A percentile compares a stretch with the other conserved stretches of the same genome.
phyloP scores from a whole-genome alignment of 2,329 filamentous ascomycete genomes.

The Colletotrichum lentis region DNA sequence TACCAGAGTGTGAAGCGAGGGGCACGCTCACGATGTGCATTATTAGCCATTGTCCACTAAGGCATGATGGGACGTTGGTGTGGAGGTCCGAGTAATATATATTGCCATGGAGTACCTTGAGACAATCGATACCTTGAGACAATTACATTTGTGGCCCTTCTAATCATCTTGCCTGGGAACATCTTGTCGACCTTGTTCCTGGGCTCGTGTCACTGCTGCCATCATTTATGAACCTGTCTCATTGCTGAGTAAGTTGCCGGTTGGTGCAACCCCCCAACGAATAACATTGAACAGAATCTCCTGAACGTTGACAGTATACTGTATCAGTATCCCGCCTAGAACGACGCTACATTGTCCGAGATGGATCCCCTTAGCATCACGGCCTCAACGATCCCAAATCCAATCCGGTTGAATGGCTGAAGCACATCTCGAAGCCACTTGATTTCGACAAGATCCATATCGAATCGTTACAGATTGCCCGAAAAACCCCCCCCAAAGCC shows the following conservation, averaged over 20 bases:
- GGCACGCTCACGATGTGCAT: neutral
- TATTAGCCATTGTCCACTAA: neutral
- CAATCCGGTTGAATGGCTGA: constrained; percentile 9
- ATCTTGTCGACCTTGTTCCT: neutral
- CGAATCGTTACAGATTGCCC: constrained; percentile 3
- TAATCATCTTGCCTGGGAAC: no score
- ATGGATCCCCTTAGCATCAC: constrained; percentile 26
- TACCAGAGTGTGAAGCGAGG: neutral
- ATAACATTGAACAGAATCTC: no score
- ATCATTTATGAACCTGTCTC: neutral
- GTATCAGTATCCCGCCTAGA: no score
- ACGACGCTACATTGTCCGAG: neutral
- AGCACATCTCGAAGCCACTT: constrained; percentile 3
- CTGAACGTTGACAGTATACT: neutral
- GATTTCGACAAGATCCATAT: constrained; percentile 13
- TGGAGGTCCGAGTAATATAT: neutral
- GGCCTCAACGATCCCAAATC: constrained; percentile 6
- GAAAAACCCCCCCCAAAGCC: constrained; percentile 11
- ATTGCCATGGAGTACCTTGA: neutral
- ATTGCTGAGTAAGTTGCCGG: neutral
- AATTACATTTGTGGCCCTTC: no score
- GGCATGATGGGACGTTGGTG: neutral
- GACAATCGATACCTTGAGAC: neutral
- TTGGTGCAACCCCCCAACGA: neutral
- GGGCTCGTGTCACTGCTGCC: neutral